Base-by-base conservation (phyloP, 2,329 filamentous ascomycete genomes). In the Dryadomyces quercivorus region DNA sequence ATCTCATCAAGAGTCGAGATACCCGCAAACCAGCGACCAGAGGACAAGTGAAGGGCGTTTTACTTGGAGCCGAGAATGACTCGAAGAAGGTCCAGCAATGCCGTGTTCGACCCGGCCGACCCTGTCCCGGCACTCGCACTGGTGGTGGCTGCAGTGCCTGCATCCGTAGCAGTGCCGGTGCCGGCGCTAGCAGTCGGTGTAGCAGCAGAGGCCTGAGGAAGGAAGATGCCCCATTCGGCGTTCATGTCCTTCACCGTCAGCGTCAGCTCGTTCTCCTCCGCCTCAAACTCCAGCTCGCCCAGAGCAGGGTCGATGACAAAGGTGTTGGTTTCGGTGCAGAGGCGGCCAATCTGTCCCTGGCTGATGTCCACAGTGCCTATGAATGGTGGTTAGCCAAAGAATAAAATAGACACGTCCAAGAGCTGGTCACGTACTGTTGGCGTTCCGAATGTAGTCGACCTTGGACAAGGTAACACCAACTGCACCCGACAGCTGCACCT, bases 371-470 rank as follows among this genome's bases (percentile, higher is more conserved):
- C 51, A 0, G 63, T 58, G 58, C 62, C 66, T 67, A 50, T 34
- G 26, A 31, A 31, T 8, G 26, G 4, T 57, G 16, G 5, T 16
- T 16, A 45, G 31, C 21, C 10, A 4, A 1, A 9, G 3, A 16
- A 36, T 9, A 18, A 2, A 3, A 44, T 22, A 22, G 45, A 34
- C 16, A 10, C 1, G 26, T 5, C 7, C 3, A 38, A 34, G n/a
- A 20, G 34, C 12, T 3, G 6, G 16, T 8, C 44, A 63, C 66
- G 61, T 55, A 70, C 68, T 69, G 43, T 60, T 61, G 15, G 64
- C 59, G 51, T 66, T 70, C 36, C 63, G 61, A 50, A 72, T 67
- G 57, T 68, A 72, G 56, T 72, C 70, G 34, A 72, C 64, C 63
- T 71, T 70, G 26, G 65, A 63, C 6, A 72, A 60, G 0, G 68